These are phyloP conservation scores for Theileria sp. DNA, from an alignment of 169 alveolate genomes.

Conservation along the genomic window DNA sequence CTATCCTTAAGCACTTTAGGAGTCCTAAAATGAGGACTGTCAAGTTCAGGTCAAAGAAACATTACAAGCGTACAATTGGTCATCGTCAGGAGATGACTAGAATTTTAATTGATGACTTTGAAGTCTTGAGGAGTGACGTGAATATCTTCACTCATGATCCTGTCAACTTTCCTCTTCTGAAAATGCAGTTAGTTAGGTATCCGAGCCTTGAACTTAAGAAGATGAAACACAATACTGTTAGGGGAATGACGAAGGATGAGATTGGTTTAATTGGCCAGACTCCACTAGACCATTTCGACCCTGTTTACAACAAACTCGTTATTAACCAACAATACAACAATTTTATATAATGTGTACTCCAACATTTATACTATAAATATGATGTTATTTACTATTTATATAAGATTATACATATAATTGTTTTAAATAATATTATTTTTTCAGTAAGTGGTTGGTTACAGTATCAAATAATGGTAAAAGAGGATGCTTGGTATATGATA, in stretches of 20 bases:
- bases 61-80: constrained; percentile 74
- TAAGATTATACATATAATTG: neutral
- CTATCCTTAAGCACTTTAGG: constrained; percentile 76
- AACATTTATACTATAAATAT: neutral
- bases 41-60: constrained; percentile 79
- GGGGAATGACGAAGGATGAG: constrained; percentile 49
- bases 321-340: constrained; percentile 18
- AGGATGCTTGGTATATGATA: constrained; percentile 60
- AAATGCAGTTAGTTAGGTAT: constrained; percentile 42
- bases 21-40: constrained; percentile 77
- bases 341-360: neutral
- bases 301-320: constrained; percentile 49
- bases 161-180: constrained; percentile 33
- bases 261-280: constrained; percentile 33
- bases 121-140: constrained; percentile 24
- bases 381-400: neutral
- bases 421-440: neutral
- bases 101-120: constrained; percentile 66
- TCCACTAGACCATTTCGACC: constrained; percentile 67
- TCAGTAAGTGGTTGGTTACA: constrained; percentile 24
- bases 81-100: constrained; percentile 78
- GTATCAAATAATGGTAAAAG: constrained; percentile 57
- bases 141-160: constrained; percentile 54
- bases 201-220: constrained; percentile 56
- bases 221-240: constrained; percentile 52